Conservation (phyloP, 306 rosid genomes). For the Datisca glomerata region DNA sequence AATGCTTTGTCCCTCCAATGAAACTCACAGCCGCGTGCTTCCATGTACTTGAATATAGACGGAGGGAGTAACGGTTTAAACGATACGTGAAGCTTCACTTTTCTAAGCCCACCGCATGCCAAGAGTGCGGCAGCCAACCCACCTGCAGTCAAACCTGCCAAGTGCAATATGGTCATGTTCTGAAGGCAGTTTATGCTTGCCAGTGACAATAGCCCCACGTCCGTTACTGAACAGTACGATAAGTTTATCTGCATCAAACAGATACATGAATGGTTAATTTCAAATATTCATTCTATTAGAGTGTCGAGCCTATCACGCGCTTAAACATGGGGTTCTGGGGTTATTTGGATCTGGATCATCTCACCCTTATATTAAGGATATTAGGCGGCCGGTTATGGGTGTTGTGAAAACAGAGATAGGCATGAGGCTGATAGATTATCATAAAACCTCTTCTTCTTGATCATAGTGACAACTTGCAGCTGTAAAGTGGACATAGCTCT, state of each 20-base stretch:
- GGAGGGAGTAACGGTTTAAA: slow-evolving; percentile 41
- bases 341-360: too few relatives aligned
- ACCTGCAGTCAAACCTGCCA: slow-evolving; percentile 42
- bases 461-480: too few relatives aligned
- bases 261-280: too few relatives aligned
- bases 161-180: slow-evolving; percentile 41
- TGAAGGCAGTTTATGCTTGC: slow-evolving; percentile 38
- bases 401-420: too few relatives aligned
- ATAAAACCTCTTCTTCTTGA: too few relatives aligned
- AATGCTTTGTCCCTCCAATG: slow-evolving; percentile 49
- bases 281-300: too few relatives aligned
- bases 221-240: slow-evolving; percentile 55
- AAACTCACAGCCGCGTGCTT: slow-evolving; percentile 48
- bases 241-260: slow-evolving; percentile 49
- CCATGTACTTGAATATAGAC: slow-evolving; percentile 31
- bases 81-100: slow-evolving; percentile 49
- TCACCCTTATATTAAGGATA: too few relatives aligned
- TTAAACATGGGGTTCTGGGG: too few relatives aligned
- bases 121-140: slow-evolving; percentile 49
- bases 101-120: slow-evolving; percentile 36
- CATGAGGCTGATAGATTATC: too few relatives aligned
- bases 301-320: too few relatives aligned
- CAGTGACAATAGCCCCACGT: slow-evolving; percentile 49
- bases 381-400: too few relatives aligned
- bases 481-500: too few relatives aligned